phyloP scores from a whole-genome alignment of 179 eudicot genomes.

The Monotropa hypopitys region DNA sequence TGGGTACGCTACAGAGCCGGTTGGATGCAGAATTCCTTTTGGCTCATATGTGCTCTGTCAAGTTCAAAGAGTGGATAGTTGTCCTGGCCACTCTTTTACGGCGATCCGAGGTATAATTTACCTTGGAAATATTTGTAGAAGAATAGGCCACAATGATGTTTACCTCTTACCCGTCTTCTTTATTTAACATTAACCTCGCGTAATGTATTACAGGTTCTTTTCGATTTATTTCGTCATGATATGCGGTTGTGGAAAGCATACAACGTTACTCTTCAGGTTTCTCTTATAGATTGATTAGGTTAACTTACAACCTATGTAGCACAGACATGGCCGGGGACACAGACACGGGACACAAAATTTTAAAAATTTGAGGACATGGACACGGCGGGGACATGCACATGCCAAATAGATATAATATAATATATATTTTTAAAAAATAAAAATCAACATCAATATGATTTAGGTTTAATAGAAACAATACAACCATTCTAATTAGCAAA shows the following conservation, averaged over 20 bases:
- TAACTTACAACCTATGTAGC: too few relatives aligned
- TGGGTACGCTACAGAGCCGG: constrained; percentile 83
- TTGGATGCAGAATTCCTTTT: constrained; percentile 95
- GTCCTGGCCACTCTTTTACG: constrained; percentile 89
- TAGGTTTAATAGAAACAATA: too few relatives aligned
- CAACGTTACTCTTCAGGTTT: constrained; percentile 66
- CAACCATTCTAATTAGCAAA: too few relatives aligned
- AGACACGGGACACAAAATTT: too few relatives aligned
- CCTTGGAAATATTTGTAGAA: neutral
- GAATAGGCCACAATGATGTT: neutral
- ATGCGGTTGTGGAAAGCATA: constrained; percentile 80
- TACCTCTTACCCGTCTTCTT: neutral
- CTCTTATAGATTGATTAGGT: neutral
- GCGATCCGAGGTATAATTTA: constrained; percentile 68
- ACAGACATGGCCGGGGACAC: too few relatives aligned
- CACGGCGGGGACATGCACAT: too few relatives aligned
- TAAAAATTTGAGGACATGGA: too few relatives aligned
- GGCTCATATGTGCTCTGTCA: constrained; percentile 97
- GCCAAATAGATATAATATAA: too few relatives aligned
- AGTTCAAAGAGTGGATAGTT: constrained; percentile 97
- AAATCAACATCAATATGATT: too few relatives aligned
- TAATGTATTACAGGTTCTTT: constrained; percentile 48
- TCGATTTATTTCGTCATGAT: constrained; percentile 85
- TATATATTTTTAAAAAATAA: too few relatives aligned
- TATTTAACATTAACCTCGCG: neutral